Evolutionary conservation across 768 basidiomycete genomes (phyloP), one percentile per base, ranked within the genome.

Genomic region (Dacryopinax spathularia): DNA sequence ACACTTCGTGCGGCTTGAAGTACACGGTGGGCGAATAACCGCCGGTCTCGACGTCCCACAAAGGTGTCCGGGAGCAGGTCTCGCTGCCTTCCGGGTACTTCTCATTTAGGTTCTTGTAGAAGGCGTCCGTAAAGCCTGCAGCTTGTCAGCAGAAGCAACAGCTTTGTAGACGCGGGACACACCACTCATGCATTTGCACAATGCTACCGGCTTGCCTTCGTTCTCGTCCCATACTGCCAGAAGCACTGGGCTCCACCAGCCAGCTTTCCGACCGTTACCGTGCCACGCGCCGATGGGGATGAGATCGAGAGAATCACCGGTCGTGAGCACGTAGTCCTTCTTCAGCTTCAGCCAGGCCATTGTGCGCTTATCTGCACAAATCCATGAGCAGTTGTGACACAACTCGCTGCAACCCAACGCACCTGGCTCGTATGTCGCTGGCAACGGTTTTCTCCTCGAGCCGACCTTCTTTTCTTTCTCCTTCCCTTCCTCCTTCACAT

Each of bases 161-260:
- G 9, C 10, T 2, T 3, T 15, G 25, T 2, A 63, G 10, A 44
- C 3, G 35, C 44, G 31, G 62, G 48, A 71, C 80, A 65, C 67
- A 84, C 88, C 87, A 65, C 87, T 89, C 84, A 91, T 88, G 78
- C 89, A 91, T 74, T 96, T 94, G 73, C 89, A 91, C 18, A 93
- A 80, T 1, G 88, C 91, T 43, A 90, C 84, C 62, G 85, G 75
- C 63, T 75, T 80, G 31, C 83, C 87, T 9, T 75, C 77, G 64
- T 79, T 77, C 22, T 82, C 75, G 69, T 92, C 84, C 80, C 87
- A 86, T 37, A 87, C 74, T 15, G 85, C 91, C 44, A 94, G 78
- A 4, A 96, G 77, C 68, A 95, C 82, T 1, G 92, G 92, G 67
- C 86, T 89, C 89, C 90, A 96, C 93, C 92, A 95, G 56, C 82